phyloP scores from a whole-genome alignment of 495 filamentous ascomycete genomes.

The Talaromyces ruber region DNA sequence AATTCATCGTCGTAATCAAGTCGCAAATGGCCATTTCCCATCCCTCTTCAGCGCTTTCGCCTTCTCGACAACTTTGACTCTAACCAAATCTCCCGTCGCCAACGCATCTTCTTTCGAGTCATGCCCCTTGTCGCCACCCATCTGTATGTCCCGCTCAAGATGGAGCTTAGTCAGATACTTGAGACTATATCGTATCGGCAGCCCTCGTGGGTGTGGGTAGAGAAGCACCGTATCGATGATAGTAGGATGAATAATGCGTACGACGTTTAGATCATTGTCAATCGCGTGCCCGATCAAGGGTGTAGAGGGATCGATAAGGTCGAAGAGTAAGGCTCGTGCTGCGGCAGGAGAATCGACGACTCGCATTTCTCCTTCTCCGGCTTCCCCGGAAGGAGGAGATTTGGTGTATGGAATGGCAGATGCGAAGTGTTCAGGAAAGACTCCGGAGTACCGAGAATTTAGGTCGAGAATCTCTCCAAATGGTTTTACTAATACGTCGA shows the following conservation, averaged over 20 bases:
- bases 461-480: slow-evolving; percentile 82
- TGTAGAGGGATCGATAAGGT: slow-evolving; percentile 59
- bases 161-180: slow-evolving; percentile 54
- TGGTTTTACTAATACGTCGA: slow-evolving; percentile 82
- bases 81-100: slow-evolving; percentile 78
- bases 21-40: slow-evolving; percentile 34
- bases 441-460: slow-evolving; percentile 83
- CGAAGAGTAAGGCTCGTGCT: slow-evolving; percentile 67
- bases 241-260: slow-evolving; percentile 73
- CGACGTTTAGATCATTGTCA: slow-evolving; percentile 85
- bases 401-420: slow-evolving; percentile 52
- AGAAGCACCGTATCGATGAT: slow-evolving; percentile 83
- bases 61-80: slow-evolving; percentile 52
- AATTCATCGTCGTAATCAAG: background rate
- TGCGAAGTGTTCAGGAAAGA: slow-evolving; percentile 64
- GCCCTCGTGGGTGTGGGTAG: slow-evolving; percentile 64
- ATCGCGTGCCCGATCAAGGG: slow-evolving; percentile 88
- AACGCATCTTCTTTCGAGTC: slow-evolving; percentile 84
- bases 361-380: slow-evolving; percentile 32
- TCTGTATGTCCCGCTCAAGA: slow-evolving; percentile 71
- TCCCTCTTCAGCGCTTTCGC: slow-evolving; percentile 59
- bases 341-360: slow-evolving; percentile 61
- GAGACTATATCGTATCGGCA: slow-evolving; percentile 70
- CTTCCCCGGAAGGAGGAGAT: slow-evolving; percentile 1
- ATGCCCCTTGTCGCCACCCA: slow-evolving; percentile 60